phyloP scores from a whole-genome alignment of 257 asterid species.

The Gardenia jasminoides region DNA sequence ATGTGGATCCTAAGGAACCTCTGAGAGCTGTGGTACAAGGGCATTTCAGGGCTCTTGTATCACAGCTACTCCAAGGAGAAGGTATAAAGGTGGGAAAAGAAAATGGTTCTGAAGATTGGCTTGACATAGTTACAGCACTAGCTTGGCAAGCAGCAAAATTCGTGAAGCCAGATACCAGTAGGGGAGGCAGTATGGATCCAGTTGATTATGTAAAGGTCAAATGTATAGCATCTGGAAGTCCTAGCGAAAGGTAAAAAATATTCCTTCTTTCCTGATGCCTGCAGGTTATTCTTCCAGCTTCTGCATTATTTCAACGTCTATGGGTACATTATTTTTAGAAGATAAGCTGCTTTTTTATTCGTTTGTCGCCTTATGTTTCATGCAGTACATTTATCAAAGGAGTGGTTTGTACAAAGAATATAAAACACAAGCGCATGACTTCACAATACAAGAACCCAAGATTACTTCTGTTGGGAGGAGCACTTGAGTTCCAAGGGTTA shows the following conservation, averaged over 20 bases:
- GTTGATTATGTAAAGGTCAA: constrained; percentile 81
- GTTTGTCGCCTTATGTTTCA: constrained; percentile 14
- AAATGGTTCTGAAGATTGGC: constrained; percentile 57
- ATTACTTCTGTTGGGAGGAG: constrained; percentile 87
- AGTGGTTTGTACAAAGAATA: constrained; percentile 87
- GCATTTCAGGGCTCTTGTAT: constrained; percentile 89
- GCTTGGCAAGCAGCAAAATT: constrained; percentile 92
- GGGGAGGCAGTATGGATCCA: constrained; percentile 99
- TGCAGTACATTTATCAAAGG: constrained; percentile 89
- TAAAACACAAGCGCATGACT: constrained; percentile 94
- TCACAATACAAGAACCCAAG: constrained; percentile 82
- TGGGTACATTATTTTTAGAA: neutral
- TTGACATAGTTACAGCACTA: constrained; percentile 59
- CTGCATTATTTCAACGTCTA: constrained; percentile 3
- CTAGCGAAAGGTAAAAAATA: constrained; percentile 63
- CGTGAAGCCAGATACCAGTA: constrained; percentile 86
- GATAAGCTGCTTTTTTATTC: constrained; percentile 5
- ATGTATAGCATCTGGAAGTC: constrained; percentile 89
- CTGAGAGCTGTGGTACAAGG: constrained; percentile 61
- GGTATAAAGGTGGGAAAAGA: constrained; percentile 46
- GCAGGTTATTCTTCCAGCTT: neutral
- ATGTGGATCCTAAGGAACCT: constrained; percentile 47
- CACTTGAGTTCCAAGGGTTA: constrained; percentile 88
- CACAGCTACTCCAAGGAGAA: constrained; percentile 74
- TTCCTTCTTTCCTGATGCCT: neutral